Base-by-base conservation (phyloP, 805 yeast genomes). In the Kazachstania taianensis region DNA sequence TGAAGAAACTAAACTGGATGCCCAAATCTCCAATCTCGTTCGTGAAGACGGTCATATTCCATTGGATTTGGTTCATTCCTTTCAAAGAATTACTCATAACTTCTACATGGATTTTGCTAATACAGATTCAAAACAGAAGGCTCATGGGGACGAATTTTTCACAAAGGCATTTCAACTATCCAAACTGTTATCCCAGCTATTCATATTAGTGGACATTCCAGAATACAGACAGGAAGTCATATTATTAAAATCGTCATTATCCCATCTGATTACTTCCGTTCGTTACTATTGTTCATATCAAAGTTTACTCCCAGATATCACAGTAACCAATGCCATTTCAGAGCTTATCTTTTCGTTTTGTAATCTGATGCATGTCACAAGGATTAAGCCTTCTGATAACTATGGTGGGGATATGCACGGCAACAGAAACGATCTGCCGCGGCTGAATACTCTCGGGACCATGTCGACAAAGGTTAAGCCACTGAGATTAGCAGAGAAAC, bases 191-290 rank as follows among this genome's bases (percentile, higher is more conserved):
- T 41, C 49, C 17, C 43, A 49, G 33, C 38, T 56, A 6, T 30
- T 52, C n/a, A 20, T 33, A 7, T 27, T 44, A 4, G 49, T 47
- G 3, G 51, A 45, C 30, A 31, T 46, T 2, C 50, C 57, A 9
- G 49, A 50, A 15, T 53, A 53, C 36, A 49, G 65, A 39, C 65
- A 71, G 40, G 59, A 65, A 51, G 57, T 75, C 29, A 53, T 65
- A 30, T 50, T 73, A 17, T 15, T 48, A n/a, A 72, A 78, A 38
- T 78, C 80, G 30, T 69, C 89, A 1, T 70, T 81, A 17, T 74
- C 86, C 13, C 85, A 81, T 57, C 72, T 78, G 1, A 73, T 89
- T 28, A 77, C 94, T 3, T 69, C 85, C 1, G 72, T 87, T 1
- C 69, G 95, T 49, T 83, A 84, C 51, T 81, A 65, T 55, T 73